Conservation (phyloP, 2,329 filamentous ascomycete genomes). For the Monilinia fructicola region DNA sequence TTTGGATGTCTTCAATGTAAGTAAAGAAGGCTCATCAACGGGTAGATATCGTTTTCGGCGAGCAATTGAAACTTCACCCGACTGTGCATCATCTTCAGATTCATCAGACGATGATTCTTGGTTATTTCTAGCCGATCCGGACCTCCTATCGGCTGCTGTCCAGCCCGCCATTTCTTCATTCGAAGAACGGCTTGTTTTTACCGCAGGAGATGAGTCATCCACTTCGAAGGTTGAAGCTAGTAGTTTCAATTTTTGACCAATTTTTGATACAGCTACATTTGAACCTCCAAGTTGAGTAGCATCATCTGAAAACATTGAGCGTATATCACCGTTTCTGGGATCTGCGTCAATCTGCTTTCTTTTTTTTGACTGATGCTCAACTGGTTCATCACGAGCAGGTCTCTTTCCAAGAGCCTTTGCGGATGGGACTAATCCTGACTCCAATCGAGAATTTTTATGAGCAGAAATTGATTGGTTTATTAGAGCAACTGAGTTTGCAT, state of each 20-base stretch:
- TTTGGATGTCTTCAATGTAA: neutral
- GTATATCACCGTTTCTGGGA: conserved; percentile 20
- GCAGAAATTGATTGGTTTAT: conserved; percentile 13
- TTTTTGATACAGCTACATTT: neutral
- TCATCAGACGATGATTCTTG: neutral
- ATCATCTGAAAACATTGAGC: conserved; percentile 10
- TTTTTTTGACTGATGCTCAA: conserved; percentile 22
- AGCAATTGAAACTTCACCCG: neutral
- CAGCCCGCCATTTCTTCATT: conserved; percentile 14
- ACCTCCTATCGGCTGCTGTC: conserved; percentile 5
- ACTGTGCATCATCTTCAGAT: neutral
- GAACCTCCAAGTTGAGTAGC: neutral
- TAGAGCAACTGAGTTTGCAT: conserved; percentile 17
- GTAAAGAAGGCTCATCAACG: conserved; percentile 17
- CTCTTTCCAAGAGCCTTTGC: conserved; percentile 35
- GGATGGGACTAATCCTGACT: conserved; percentile 24
- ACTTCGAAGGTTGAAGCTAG: neutral
- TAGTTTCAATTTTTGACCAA: neutral
- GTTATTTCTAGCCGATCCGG: neutral
- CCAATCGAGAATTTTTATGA: neutral
- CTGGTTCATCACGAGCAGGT: conserved; percentile 27
- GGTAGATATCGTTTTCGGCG: conserved; percentile 24
- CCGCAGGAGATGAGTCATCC: neutral
- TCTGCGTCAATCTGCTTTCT: conserved; percentile 27
- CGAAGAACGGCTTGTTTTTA: conserved; percentile 12